Conservation (phyloP, 116 monocot species). For the Phalaenopsis hybrid region DNA sequence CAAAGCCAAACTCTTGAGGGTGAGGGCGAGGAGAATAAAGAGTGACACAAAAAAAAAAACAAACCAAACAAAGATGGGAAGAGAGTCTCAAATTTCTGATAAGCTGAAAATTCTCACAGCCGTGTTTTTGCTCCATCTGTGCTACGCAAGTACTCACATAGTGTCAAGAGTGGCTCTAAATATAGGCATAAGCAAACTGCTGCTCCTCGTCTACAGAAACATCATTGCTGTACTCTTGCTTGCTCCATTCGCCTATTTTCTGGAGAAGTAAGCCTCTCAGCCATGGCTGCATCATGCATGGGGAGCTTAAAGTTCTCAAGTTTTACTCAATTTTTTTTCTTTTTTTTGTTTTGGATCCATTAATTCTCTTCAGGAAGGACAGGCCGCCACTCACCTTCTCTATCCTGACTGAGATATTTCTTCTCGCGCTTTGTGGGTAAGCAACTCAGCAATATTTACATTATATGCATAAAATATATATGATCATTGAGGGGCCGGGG, state of each 20-base stretch:
- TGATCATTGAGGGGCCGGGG: too few relatives aligned
- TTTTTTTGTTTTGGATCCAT: neutral
- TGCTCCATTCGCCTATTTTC: slow-evolving; percentile 78
- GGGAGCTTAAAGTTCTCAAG: neutral
- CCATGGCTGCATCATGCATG: neutral
- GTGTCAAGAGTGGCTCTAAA: slow-evolving; percentile 75
- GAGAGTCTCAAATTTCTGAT: slow-evolving; percentile 29
- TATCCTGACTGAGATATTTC: slow-evolving; percentile 53
- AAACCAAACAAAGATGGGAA: slow-evolving; percentile 19
- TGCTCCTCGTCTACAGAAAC: slow-evolving; percentile 72
- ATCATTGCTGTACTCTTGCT: slow-evolving; percentile 59
- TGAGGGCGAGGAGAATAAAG: neutral
- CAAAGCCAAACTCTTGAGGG: too few relatives aligned
- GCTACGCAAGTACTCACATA: slow-evolving; percentile 73
- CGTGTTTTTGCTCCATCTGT: slow-evolving; percentile 57
- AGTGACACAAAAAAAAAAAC: slow-evolving; percentile 4
- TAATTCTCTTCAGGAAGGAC: slow-evolving; percentile 48
- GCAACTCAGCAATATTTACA: neutral
- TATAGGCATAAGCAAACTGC: slow-evolving; percentile 73
- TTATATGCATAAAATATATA: too few relatives aligned
- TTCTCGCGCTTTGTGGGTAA: slow-evolving; percentile 76
- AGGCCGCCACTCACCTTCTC: slow-evolving; percentile 71
- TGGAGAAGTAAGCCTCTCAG: slow-evolving; percentile 55
- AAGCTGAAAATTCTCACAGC: slow-evolving; percentile 56
- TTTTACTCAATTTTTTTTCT: neutral